Base-by-base conservation (phyloP, 331 rosid species). In the Cydonia oblonga region DNA sequence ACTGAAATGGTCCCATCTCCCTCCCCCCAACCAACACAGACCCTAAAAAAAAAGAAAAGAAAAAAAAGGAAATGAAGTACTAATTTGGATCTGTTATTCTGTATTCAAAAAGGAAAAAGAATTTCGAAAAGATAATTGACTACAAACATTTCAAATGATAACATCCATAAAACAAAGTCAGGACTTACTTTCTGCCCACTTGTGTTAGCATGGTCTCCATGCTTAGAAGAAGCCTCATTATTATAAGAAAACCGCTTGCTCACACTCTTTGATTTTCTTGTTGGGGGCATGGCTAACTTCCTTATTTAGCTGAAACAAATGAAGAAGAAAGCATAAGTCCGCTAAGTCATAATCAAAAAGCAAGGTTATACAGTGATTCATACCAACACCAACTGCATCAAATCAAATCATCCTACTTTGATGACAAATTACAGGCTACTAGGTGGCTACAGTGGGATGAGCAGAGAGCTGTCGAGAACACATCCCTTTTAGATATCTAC, bases 201-300 rank as follows among this genome's bases (percentile, higher is more conserved):
- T 86, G 83, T 95, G 84, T 74, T 80, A n/a, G 79, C 85, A 89
- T 76, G 84, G 23, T 87, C 89, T 70, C 79, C 81, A 51, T 58
- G 84, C 75, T 86, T 91, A 66, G 72, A 75, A 40, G 92, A 73
- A 44, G 88, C 79, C 69, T 76, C 83, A 72, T 93, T 96, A 46
- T 77, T 88, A 80, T 78, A 75, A 75, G 92, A 73, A 82, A 80
- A 80, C 35, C 83, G 87, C 90, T 85, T 95, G 44, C 83, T 89
- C 80, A 84, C 96, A 80, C 89, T 83, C 80, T 75, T 85, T 30
- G 96, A 84, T 80, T 86, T 95, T 82, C 87, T 85, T 26, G 95
- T 78, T 51, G 98, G 96, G 69, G 92, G 87, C 98, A 95, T 91
- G 74, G 66, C 66, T 54, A 79, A 75, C 76, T 81, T 79, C 75